Base-by-base conservation (phyloP, 179 eudicot genomes). In the Heliamphora pulchella region DNA sequence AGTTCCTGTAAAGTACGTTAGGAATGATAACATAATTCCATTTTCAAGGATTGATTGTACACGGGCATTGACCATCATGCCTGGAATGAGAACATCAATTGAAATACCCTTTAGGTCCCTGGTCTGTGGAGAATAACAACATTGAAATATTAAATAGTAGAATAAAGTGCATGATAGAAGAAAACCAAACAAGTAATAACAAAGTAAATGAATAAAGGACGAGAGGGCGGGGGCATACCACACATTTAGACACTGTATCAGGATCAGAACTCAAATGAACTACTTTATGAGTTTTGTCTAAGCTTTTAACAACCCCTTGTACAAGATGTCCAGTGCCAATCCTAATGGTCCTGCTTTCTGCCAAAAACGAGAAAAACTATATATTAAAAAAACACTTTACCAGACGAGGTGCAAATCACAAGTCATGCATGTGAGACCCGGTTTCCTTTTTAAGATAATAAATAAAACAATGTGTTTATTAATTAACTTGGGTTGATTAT, bases 31-130 rank as follows among this genome's bases (percentile, higher is more conserved):
- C 96, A 96, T 85, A 70, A 96, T 80, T 79, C 99, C 99, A 76
- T 96, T 96, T 80, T 91, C 97, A 82, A 96, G 94, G n/a, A 91
- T 87, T 73, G 98, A 82, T 39, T 87, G 90, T 83, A 94, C 91
- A 65, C 89, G 89, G 64, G 97, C 94, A 87, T 88, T 92, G 71
- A 96, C 97, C 99, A 94, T 87, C 98, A 94, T 96, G 86, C 98
- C 99, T 46, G 99, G 99, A 85, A 92, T 89, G 58, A 96, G 98
- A 85, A 92, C 91, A 90, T 96, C 98, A 59, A 94, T 88, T 73
- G 99, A 92, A 76, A 96, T 87, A 84, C 98, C 99, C 88, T 92
- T 96, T 62, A 92, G 92, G 82, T 96, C 98, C 83, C 85, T 94
- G 61, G 89, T 91, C 97, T 94, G 97, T 75, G 81, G 54, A 65